Evolutionary conservation across 495 filamentous ascomycete genomes (phyloP), one percentile per base, ranked within the genome.

Genomic region (Aspergillus diversus): DNA sequence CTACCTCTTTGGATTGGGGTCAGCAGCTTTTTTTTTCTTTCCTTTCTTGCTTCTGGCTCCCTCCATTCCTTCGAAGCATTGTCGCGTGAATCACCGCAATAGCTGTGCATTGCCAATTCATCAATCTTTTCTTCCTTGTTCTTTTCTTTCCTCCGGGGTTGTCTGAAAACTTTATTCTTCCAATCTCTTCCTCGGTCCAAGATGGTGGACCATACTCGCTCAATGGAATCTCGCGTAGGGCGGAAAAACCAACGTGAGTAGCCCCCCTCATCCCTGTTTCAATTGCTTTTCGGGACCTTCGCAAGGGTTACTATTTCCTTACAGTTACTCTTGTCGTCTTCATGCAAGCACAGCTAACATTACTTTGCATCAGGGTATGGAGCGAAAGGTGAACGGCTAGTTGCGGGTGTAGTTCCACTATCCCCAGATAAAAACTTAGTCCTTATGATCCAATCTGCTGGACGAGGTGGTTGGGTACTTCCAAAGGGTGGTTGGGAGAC

Each of bases 401-500:
- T 99, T 62, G 93, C 95, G 48, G 95, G 95, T 61, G 88, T 98
- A 42, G 96, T 99, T 34, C 92, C 96, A 74, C 83, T 89, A 67
- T 90, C 86, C 71, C 63, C 76, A 63, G 89, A 91, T 75, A 90
- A 88, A 70, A 89, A 84, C 63, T 83, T 89, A 76, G 95, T 99
- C 57, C 83, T 99, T 69, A 83, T 99, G 74, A 96, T 98, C 69
- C 91, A 97, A 77, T 97, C 93, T 49, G 92, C 90, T 55, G 85
- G 91, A 57, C 90, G 93, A 64, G 86, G 85, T 60, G 92, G 91
- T 63, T 99, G 96, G 95, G 94, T 99, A 43, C 82, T 99, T 59
- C 95, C 95, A 57, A 99, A 99, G 74, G 95, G 95, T 67, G 95
- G 95, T 58, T 99, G 96, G 91, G 95, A 99, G 76, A 89, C 86